Evolutionary conservation across 2,329 filamentous ascomycete genomes (phyloP).

Genomic region (Leptographium radiaticola): DNA sequence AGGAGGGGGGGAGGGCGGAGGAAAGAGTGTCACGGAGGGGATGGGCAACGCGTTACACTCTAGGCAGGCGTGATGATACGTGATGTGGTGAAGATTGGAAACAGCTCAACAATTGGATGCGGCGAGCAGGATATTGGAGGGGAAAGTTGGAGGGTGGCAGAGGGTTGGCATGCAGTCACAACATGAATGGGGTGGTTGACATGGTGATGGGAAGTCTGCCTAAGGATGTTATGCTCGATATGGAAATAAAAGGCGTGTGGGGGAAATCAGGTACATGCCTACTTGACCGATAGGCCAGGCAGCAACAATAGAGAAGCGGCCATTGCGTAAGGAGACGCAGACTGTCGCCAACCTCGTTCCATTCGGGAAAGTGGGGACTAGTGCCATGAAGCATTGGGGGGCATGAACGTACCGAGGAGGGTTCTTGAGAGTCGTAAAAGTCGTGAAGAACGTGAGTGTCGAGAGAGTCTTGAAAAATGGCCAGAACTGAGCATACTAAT

Average conservation of each 20-base stretch:
- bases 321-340: not conserved
- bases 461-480: too few relatives aligned
- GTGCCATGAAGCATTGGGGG: not conserved
- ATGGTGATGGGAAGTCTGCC: constrained; percentile 3
- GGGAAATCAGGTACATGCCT: too few relatives aligned
- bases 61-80: not conserved
- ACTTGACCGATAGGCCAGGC: not conserved
- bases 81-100: not conserved
- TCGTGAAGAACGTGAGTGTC: too few relatives aligned
- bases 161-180: not conserved
- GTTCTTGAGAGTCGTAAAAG: too few relatives aligned
- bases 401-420: not conserved
- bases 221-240: constrained; percentile 6
- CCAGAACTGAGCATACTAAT: too few relatives aligned
- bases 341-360: not conserved
- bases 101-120: not conserved
- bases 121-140: not conserved
- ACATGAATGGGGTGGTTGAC: not conserved
- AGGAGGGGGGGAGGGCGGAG: not conserved
- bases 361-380: not conserved
- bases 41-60: not conserved
- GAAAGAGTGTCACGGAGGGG: not conserved
- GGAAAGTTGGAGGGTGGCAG: too few relatives aligned
- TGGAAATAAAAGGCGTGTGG: not conserved
- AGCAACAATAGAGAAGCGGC: not conserved